phyloP scores from a whole-genome alignment of 2,329 filamentous ascomycete genomes.

The Anthostomella pinea region DNA sequence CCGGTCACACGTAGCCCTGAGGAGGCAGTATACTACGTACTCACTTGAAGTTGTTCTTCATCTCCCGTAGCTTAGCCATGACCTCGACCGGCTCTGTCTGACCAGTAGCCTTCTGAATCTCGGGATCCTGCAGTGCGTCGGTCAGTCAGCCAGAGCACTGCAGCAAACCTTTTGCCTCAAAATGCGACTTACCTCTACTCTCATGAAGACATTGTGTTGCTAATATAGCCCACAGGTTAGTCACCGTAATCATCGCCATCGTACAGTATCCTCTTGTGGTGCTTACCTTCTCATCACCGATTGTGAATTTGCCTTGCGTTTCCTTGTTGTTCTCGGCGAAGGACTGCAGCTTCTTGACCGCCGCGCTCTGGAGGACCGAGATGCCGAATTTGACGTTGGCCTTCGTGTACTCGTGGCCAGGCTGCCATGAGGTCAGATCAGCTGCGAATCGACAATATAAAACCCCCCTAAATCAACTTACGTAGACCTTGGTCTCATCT shows the following conservation, averaged over 20 bases:
- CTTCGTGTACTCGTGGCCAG: conserved; percentile 98
- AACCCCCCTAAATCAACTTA: conserved; percentile 41
- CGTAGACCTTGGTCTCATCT: conserved; percentile 88
- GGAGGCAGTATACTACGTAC: conserved; percentile 32
- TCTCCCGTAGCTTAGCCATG: conserved; percentile 80
- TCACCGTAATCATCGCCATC: neutral
- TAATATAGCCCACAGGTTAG: conserved; percentile 34
- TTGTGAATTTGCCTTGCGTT: conserved; percentile 94
- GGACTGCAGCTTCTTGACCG: conserved; percentile 71
- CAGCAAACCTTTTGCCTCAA: too few species aligned
- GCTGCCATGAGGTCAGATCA: conserved; percentile 51
- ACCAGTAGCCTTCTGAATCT: conserved; percentile 79
- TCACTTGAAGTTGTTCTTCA: conserved; percentile 80
- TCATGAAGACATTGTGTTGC: conserved; percentile 97
- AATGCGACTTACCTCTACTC: conserved; percentile 63
- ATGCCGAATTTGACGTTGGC: conserved; percentile 86
- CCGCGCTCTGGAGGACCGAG: conserved; percentile 70
- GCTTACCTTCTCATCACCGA: conserved; percentile 88
- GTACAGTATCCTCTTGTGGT: too few species aligned
- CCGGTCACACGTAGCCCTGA: neutral
- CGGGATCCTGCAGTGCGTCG: conserved; percentile 61
- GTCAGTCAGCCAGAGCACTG: conserved; percentile 1
- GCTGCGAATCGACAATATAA: neutral
- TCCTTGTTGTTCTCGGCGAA: conserved; percentile 79
- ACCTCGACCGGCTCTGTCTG: conserved; percentile 78